Base-by-base conservation (phyloP, 352 stramenopile genomes). In the Detonula confervacea region DNA sequence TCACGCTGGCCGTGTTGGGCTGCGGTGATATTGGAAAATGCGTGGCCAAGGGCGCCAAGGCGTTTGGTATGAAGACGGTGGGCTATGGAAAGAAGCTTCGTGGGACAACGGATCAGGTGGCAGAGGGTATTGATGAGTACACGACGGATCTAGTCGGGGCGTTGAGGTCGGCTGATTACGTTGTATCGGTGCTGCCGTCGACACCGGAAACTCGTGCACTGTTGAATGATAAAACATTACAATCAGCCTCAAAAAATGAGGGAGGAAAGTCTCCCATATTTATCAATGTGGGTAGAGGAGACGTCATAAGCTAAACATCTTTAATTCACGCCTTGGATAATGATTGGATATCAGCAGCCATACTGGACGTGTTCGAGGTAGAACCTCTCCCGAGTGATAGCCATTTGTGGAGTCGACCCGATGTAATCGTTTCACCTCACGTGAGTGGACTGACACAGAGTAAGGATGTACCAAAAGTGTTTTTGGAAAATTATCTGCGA, bases 251-350 rank as follows among this genome's bases (percentile, higher is more conserved):
- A 0, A 61, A 20, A 33, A 24, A 1, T 2, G 64, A 66, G 25
- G 67, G 61, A 87, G 86, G 72, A 78, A 89, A 70, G 18, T 73
- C 35, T 37, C 91, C 93, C 16, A 89, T 96, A 57, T 92, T 97
- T 62, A 89, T 96, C 76, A 96, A 96, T 77, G 92, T 96, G 61
- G 94, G 94, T 2, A 90, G 93, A 49, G 94, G 94, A 11, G 93
- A 97, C 69, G 80, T 97, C 2, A 88, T 96, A 56, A 73, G 77
- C 20, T 91, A 96, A 71, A 49, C 47, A 29, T 77, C 78, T 44
- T 75, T 97, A 56, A 1, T 97, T 25, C 24, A 77, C 4, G 88
- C 92, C 39, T 80, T 97, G 20, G 89, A 96, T 73, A 65, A 86
- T 0, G 37, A 82, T 0, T 89, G 84, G 47, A 75, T 97, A 64